Evolutionary conservation across 2,329 filamentous ascomycete genomes (phyloP), one percentile per base, ranked within the genome.

Genomic region (Colletotrichum tabaci): DNA sequence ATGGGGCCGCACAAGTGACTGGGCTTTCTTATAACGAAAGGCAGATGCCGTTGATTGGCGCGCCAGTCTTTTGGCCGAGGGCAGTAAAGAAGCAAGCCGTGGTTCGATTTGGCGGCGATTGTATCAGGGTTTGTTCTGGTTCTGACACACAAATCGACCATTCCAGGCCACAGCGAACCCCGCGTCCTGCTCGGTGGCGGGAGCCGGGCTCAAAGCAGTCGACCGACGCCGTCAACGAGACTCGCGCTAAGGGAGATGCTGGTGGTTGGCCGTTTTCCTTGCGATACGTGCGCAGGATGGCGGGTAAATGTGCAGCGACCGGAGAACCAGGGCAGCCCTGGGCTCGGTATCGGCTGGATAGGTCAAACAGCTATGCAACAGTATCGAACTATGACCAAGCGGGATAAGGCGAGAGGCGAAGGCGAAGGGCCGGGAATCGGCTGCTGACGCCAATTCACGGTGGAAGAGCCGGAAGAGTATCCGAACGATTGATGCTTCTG

Each of bases 241-340:
- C 40, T 67, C 5, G 38, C 18, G 49, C 68, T 67, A 35, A 35
- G 13, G 12, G 61, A 26, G 38, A 35, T 38, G 12, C 21, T 55
- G 15, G 52, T 44, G 35, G 35, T 15, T 44, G 52, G 40, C 47
- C 23, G 47, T 52, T 46, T 44, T 18, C 21, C 16, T 18, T 44
- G 12, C 16, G 18, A 46, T 10, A 38, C 40, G 35, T 42, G n/a
- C 30, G 30, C 30, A 30, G 8, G 18, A 15, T n/a, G 58, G 60
- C 73, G 75, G 76, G 53, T 75, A 76, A 77, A 77, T 73, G 62
- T 66, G 64, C 40, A 71, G 67, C 63, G 75, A 74, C 69, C 75
- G 77, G 75, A 77, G 72, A 74, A 71, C 72, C 76, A 74, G 76
- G 75, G 75, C 73, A 76, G 57, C n/a, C 15, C 52, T 23, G 49